Conservation (phyloP, 768 basidiomycete genomes). For the Termitomyces sp. region DNA sequence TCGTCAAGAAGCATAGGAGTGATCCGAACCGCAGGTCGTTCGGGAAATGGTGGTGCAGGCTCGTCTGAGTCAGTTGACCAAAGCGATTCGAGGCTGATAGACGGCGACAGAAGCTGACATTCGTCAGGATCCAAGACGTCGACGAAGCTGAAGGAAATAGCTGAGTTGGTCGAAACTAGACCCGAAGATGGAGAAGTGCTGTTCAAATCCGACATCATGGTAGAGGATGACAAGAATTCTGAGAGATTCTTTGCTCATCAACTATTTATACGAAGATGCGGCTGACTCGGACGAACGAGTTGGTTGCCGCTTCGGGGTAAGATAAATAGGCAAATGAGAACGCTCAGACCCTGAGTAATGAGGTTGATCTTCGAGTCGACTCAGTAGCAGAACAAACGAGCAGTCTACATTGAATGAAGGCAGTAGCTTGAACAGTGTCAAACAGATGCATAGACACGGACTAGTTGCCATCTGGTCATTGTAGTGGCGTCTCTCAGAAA, state of each 20-base stretch:
- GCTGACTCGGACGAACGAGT: background rate
- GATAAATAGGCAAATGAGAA: background rate
- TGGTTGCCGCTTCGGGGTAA: background rate
- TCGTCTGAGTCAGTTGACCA: slow-evolving; percentile 13
- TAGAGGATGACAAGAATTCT: slow-evolving; percentile 1
- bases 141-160: slow-evolving; percentile 7
- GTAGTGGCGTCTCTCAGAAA: no score
- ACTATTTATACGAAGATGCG: slow-evolving; percentile 2
- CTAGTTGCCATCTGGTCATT: no score
- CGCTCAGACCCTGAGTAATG: background rate
- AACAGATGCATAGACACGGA: background rate
- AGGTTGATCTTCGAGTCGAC: slow-evolving; percentile 1
- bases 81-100: slow-evolving; percentile 12
- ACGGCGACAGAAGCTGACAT: slow-evolving; percentile 9
- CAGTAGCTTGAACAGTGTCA: background rate
- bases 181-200: background rate
- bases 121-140: slow-evolving; percentile 8
- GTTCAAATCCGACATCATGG: slow-evolving; percentile 4
- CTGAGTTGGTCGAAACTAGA: slow-evolving; percentile 8
- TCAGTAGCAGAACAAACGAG: background rate
- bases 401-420: background rate
- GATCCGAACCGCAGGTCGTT: slow-evolving; percentile 5
- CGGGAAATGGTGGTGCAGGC: slow-evolving; percentile 12
- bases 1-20: slow-evolving; percentile 9
- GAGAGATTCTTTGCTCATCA: background rate